Conservation (phyloP, 23 red algal species). For the Agarophyton chilense region DNA sequence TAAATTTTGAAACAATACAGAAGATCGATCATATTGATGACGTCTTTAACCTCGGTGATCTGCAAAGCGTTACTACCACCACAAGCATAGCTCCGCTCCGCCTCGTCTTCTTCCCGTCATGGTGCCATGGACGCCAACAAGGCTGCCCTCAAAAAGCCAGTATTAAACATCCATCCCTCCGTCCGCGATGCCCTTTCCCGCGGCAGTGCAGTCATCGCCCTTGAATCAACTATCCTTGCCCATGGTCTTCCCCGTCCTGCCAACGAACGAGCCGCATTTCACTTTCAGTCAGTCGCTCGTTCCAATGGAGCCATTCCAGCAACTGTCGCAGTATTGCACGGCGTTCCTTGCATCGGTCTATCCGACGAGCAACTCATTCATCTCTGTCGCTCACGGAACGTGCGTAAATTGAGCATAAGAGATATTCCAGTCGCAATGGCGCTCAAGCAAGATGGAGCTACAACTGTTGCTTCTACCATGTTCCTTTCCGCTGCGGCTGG, state of each 20-base stretch:
- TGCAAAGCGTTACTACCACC: too few species aligned
- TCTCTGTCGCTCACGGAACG: slow-evolving; percentile 18
- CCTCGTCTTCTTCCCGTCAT: too few species aligned
- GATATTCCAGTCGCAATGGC: slow-evolving; percentile 66
- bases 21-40: too few species aligned
- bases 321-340: slow-evolving; percentile 72
- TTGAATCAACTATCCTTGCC: slow-evolving; percentile 87
- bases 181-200: slow-evolving; percentile 44
- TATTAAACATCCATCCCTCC: slow-evolving; percentile 12
- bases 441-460: slow-evolving; percentile 52
- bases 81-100: not conserved
- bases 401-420: slow-evolving; percentile 67
- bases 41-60: too few species aligned
- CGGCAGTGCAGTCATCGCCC: slow-evolving; percentile 71
- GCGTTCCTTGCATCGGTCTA: slow-evolving; percentile 61
- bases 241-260: slow-evolving; percentile 89
- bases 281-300: slow-evolving; percentile 39
- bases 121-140: not conserved
- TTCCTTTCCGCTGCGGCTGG: slow-evolving; percentile 71
- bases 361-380: slow-evolving; percentile 20
- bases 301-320: slow-evolving; percentile 65
- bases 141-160: not conserved
- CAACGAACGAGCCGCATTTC: slow-evolving; percentile 59
- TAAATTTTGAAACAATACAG: too few species aligned
- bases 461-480: slow-evolving; percentile 84